Conservation (phyloP, 345 rosid species). For the Eucalyptus viminalis region DNA sequence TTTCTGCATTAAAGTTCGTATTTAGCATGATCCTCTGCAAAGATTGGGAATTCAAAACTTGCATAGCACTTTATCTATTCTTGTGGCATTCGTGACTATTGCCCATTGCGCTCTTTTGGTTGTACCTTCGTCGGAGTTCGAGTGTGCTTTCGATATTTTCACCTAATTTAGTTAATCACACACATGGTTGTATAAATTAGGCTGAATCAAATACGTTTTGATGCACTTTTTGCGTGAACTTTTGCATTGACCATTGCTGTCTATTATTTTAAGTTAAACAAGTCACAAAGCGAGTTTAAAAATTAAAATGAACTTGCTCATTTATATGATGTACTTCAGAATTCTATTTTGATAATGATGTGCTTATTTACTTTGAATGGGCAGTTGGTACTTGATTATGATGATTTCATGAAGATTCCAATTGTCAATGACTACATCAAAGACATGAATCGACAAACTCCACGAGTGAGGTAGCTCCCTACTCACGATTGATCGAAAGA, state of each 20-base stretch:
- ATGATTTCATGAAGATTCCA: constrained; percentile 39
- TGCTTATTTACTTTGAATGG: neutral
- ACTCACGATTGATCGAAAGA: neutral
- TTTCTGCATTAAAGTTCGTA: neutral
- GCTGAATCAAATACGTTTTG: neutral
- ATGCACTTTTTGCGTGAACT: neutral
- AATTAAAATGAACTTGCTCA: neutral
- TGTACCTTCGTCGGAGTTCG: neutral
- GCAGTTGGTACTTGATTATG: constrained; percentile 28
- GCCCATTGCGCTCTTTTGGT: neutral
- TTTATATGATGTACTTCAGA: neutral
- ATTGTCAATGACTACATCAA: constrained; percentile 2
- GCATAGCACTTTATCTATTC: neutral
- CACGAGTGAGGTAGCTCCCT: constrained; percentile 13
- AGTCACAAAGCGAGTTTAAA: neutral
- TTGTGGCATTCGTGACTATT: neutral
- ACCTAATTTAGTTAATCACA: too few species aligned
- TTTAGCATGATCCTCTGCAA: neutral
- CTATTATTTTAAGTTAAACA: neutral
- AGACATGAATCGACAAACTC: neutral
- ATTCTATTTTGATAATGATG: neutral
- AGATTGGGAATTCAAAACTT: neutral
- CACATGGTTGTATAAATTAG: too few species aligned
- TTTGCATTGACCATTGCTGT: neutral
- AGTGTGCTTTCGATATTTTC: neutral